Conservation (phyloP, 2,329 filamentous ascomycete species). For the Pyrenochaeta sp. region DNA sequence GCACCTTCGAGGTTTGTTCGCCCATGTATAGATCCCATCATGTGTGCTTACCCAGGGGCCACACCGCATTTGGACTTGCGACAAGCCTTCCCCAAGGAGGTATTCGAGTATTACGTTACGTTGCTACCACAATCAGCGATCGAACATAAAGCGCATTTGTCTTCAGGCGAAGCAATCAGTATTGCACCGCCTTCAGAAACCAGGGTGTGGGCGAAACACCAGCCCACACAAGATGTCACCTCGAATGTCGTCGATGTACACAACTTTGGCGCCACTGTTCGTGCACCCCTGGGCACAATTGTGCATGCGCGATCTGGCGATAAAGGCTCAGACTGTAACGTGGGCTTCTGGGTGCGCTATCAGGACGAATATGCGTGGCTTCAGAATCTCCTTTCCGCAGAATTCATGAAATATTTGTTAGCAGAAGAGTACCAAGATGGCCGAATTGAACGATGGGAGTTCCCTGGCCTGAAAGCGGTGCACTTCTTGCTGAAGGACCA, state of each 20-base stretch:
- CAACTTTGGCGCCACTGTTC: slow-evolving; percentile 30
- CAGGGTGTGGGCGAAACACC: slow-evolving; percentile 23
- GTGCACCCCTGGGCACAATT: slow-evolving; percentile 53
- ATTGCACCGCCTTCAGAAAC: slow-evolving; percentile 22
- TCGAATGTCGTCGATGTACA: slow-evolving; percentile 8
- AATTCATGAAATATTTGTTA: slow-evolving; percentile 34
- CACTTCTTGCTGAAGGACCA: slow-evolving; percentile 37
- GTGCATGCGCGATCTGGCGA: slow-evolving; percentile 54
- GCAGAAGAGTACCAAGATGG: slow-evolving; percentile 38
- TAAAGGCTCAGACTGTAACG: slow-evolving; percentile 47
- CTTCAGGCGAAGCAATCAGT: slow-evolving; percentile 11
- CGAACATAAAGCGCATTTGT: slow-evolving; percentile 21
- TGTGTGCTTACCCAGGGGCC: slow-evolving; percentile 53
- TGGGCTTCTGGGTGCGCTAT: slow-evolving; percentile 46
- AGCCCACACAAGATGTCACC: slow-evolving; percentile 40
- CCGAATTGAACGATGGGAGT: slow-evolving; percentile 26
- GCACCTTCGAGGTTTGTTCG: slow-evolving; percentile 34
- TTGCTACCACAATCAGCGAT: slow-evolving; percentile 31
- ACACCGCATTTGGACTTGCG: slow-evolving; percentile 39
- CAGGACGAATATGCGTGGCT: slow-evolving; percentile 45
- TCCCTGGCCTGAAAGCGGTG: slow-evolving; percentile 29
- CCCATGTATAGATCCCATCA: slow-evolving; percentile 40
- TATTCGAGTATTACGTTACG: slow-evolving; percentile 37
- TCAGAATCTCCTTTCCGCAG: slow-evolving; percentile 32
- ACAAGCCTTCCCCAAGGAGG: slow-evolving; percentile 27